phyloP scores from a whole-genome alignment of 306 rosid species.

The Cucumis sativus region DNA sequence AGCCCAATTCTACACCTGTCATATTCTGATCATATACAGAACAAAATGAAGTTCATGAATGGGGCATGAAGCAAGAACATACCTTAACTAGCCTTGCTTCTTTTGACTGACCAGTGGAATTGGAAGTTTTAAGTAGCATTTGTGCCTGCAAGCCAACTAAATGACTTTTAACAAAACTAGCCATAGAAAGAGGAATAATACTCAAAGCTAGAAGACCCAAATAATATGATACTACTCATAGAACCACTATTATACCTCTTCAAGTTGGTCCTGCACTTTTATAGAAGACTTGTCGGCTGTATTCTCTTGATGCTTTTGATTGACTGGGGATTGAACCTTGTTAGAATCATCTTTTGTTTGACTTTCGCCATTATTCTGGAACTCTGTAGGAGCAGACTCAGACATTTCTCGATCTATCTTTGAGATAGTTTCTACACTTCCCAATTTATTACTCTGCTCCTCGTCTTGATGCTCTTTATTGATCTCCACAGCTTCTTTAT shows the following conservation, averaged over 20 bases:
- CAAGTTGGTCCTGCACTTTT: constrained; percentile 75
- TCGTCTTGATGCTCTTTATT: constrained; percentile 24
- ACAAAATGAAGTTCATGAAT: not conserved
- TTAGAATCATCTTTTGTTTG: constrained; percentile 22
- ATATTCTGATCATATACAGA: not conserved
- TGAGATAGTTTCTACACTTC: constrained; percentile 23
- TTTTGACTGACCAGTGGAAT: constrained; percentile 88
- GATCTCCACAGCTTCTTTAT: constrained; percentile 27
- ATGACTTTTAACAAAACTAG: constrained; percentile 37
- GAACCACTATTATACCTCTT: constrained; percentile 50
- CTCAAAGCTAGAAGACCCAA: not conserved
- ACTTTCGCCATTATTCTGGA: constrained; percentile 23
- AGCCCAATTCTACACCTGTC: not conserved
- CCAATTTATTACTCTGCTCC: constrained; percentile 28
- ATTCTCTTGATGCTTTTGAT: constrained; percentile 39
- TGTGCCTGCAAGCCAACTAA: constrained; percentile 79
- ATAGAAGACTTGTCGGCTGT: constrained; percentile 33
- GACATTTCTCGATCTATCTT: constrained; percentile 31
- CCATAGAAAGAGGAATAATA: not conserved
- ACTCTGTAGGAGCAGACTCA: constrained; percentile 27
- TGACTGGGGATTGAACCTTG: constrained; percentile 27
- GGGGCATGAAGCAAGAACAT: constrained; percentile 16
- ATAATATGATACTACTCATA: constrained; percentile 1
- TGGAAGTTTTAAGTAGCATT: constrained; percentile 78
- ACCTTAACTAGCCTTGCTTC: constrained; percentile 99